Evolutionary conservation across 306 rosid species (phyloP).

Genomic region (Fragaria nilgerrensis): DNA sequence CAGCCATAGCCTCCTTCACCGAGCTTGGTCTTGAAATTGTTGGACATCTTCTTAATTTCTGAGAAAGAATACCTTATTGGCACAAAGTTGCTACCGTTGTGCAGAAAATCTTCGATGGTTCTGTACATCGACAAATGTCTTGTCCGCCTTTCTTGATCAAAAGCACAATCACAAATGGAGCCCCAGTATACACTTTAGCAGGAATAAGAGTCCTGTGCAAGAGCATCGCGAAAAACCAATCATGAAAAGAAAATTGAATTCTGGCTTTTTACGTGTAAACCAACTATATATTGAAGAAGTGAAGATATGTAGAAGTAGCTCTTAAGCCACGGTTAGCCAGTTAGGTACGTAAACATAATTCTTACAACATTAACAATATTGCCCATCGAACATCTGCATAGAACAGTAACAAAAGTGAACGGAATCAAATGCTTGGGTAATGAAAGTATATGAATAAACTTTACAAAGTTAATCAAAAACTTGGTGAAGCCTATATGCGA

Average conservation of each 20-base stretch:
- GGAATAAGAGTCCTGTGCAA: background rate
- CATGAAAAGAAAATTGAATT: background rate
- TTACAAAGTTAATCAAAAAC: too few relatives aligned
- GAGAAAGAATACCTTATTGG: constrained; percentile 2
- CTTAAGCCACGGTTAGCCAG: background rate
- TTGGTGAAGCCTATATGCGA: background rate
- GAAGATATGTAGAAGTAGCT: too few relatives aligned
- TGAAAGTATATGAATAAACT: background rate
- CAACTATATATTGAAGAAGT: too few relatives aligned
- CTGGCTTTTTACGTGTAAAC: background rate
- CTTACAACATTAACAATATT: background rate
- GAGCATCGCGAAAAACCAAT: background rate
- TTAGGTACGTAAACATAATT: too few relatives aligned
- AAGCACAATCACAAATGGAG: background rate
- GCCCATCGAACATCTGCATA: background rate
- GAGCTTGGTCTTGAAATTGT: background rate
- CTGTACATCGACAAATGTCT: background rate
- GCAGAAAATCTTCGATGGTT: background rate
- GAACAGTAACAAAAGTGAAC: background rate
- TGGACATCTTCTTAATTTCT: constrained; percentile 4
- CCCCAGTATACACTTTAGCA: background rate
- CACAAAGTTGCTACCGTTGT: background rate
- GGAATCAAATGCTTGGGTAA: background rate
- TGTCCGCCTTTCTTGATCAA: background rate
- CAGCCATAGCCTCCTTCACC: background rate